Evolutionary conservation across 2,329 filamentous ascomycete genomes (phyloP), one percentile per base, ranked within the genome.

Genomic region (Periconia sp.): DNA sequence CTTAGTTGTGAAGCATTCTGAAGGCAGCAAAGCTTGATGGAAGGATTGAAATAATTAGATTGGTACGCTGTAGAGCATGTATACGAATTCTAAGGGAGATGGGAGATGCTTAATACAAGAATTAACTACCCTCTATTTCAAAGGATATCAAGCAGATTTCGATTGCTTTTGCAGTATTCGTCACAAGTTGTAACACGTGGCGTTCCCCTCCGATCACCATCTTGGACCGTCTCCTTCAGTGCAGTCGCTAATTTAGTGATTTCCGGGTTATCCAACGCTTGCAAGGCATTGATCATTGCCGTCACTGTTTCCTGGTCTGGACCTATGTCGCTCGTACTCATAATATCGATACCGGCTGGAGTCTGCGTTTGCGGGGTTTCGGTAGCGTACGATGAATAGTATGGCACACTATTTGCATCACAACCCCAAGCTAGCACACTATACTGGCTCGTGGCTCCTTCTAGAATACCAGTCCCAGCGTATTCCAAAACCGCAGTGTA

Each of bases 351-450:
- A 3, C 50, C 52, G 3, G 48, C 30, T 2, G 50, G 50, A 12
- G 54, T 56, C 4, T 36, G 12, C 1, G 46, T 54, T 7, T 36
- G 19, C 9, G 40, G 32, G 4, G 40, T 36, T 4, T 40, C 39
- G 2, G 50, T 54, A 2, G 53, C 44, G 19, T 58, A 56, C 8
- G 40, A 44, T 3, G 40, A 32, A 23, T 54, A 54, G 30, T 54
- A 58, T 2, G 37, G 36, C 6, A 32, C 17, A 11, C 37, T 21
- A 12, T 37, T 44, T 3, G 9, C 30, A 28, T 58, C 55, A 24
- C 53, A 54, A 9, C 55, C 55, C 55, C 55, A 58, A 3, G 41
- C 48, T n/a, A 56, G 15, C 13, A 54, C 25, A 10, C 24, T 50
- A 26, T 48, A 54, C 12, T 47, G 19, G 19, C 46, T 48, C 5